Evolutionary conservation across 2,329 filamentous ascomycete species (phyloP), one percentile per base, ranked within the genome.

Genomic region (Colletotrichum tabaci): DNA sequence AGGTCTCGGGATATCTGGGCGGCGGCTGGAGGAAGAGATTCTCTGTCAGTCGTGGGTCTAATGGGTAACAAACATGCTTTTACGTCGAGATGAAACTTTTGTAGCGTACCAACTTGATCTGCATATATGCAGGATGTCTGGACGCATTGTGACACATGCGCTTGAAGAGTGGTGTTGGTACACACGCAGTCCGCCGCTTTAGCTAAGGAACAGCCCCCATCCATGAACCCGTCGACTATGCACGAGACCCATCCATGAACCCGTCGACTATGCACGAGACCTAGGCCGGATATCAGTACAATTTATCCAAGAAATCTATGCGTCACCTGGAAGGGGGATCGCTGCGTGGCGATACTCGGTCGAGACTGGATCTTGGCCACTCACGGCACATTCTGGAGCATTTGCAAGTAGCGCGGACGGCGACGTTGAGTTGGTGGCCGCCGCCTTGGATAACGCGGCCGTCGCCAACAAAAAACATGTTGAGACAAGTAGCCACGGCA

Each of bases 321-420:
- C 2, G 13, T 13, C 47, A 23, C 1, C 21, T 4, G 3, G 10
- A 1, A 13, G 21, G n/a, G 12, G n/a, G n/a, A 4, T n/a, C n/a
- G n/a, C 5, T 49, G n/a, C 47, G n/a, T n/a, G 46, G 9, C 46
- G 21, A 47, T 7, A 47, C 26, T 26, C 26, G 7, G 47, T 12
- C 13, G 47, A 49, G 10, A 12, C 8, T 21, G 21, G 47, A 5
- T 12, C 47, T 10, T 7, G 35, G n/a, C n/a, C 47, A 42, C 70
- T 72, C 40, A 72, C 70, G 6, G 66, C 61, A 10, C 70, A 72
- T 3, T 10, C n/a, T 2, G 70, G 70, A 9, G 70, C 57, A 8
- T 38, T 38, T 1, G 61, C 42, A 16, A 72, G 44, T 15, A 72
- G 12, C 8, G 18, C 44, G 2, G 44, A 53, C 13, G 47, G 49